phyloP scores from a whole-genome alignment of 2,329 filamentous ascomycete genomes.

The Alternaria sp. region DNA sequence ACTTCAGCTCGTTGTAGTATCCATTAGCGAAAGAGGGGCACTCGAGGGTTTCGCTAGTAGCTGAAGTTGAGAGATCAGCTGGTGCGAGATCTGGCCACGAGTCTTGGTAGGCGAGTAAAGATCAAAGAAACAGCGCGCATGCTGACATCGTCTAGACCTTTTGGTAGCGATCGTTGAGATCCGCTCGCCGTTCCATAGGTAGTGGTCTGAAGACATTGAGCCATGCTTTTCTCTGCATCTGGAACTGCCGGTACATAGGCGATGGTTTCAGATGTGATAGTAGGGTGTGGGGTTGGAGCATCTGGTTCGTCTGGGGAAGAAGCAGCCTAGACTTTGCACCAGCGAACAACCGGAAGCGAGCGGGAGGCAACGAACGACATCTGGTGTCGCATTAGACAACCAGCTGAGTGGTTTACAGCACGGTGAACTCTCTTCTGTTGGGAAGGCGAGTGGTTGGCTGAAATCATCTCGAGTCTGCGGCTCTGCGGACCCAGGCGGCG shows the following conservation, averaged over 20 bases:
- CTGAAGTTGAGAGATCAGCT: not conserved
- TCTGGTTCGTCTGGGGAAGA: slow-evolving; percentile 27
- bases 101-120: not conserved
- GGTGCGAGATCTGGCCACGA: not conserved
- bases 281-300: slow-evolving; percentile 20
- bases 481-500: slow-evolving; percentile 19
- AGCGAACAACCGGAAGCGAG: slow-evolving; percentile 14
- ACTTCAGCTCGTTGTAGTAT: slow-evolving; percentile 4
- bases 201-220: not conserved
- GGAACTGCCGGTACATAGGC: slow-evolving; percentile 14
- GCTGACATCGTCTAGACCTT: slow-evolving; percentile 1
- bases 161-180: not conserved
- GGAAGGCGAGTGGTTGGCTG: slow-evolving; percentile 16
- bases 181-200: not conserved
- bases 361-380: slow-evolving; percentile 20
- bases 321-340: slow-evolving; percentile 10
- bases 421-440: slow-evolving; percentile 19
- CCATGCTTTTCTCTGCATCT: slow-evolving; percentile 15
- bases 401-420: slow-evolving; percentile 16
- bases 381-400: slow-evolving; percentile 2
- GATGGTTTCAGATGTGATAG: slow-evolving; percentile 20
- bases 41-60: not conserved
- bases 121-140: not conserved
- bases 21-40: slow-evolving; percentile 8
- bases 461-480: slow-evolving; percentile 11